Conservation (phyloP, 2,329 filamentous ascomycete genomes). For the Hypoxylon sp. region DNA sequence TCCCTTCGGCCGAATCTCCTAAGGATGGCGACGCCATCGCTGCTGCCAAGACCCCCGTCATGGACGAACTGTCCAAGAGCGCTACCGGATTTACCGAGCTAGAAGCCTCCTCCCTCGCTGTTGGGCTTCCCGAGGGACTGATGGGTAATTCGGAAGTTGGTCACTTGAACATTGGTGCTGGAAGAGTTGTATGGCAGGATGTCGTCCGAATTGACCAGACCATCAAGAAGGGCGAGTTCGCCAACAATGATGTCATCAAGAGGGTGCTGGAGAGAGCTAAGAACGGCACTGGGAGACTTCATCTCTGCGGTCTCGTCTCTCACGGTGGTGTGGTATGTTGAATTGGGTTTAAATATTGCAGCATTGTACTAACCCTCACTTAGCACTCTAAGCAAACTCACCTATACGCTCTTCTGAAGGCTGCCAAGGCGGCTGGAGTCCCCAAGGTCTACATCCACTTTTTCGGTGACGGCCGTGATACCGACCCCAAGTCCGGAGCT, state of each 20-base stretch:
- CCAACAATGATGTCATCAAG: conserved; percentile 82
- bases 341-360: not conserved
- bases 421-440: conserved; percentile 89
- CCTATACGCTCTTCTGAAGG: conserved; percentile 86
- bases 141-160: conserved; percentile 99
- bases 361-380: conserved; percentile 32
- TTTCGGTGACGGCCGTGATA: conserved; percentile 98
- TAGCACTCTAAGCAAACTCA: conserved; percentile 95
- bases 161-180: conserved; percentile 98
- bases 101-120: conserved; percentile 94
- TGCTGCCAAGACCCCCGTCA: conserved; percentile 91
- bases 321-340: conserved; percentile 87
- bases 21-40: conserved; percentile 96
- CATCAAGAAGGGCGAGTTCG: conserved; percentile 87
- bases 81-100: conserved; percentile 90
- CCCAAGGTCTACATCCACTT: conserved; percentile 98
- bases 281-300: conserved; percentile 90
- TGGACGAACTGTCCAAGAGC: conserved; percentile 91
- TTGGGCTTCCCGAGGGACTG: conserved; percentile 94
- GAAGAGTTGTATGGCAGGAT: conserved; percentile 98
- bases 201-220: conserved; percentile 96
- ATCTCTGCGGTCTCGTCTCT: conserved; percentile 91
- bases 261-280: conserved; percentile 83
- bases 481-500: conserved; percentile 93
- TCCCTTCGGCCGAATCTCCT: conserved; percentile 83